phyloP scores from a whole-genome alignment of 768 basidiomycete genomes.

The Lactifluus piperatus region DNA sequence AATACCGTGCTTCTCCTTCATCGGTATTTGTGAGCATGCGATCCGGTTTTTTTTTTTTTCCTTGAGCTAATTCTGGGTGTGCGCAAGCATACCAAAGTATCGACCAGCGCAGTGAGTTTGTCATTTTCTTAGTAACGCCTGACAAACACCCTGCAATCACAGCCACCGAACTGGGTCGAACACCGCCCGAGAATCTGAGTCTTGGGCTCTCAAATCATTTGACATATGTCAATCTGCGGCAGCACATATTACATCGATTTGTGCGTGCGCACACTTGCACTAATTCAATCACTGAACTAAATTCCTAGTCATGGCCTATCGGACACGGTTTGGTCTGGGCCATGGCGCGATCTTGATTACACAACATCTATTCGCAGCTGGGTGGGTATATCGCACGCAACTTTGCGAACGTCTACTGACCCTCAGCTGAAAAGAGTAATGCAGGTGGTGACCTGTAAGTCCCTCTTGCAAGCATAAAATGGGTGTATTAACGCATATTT shows the following conservation, averaged over 20 bases:
- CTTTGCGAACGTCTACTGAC: conserved; percentile 2
- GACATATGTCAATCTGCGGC: conserved; percentile 71
- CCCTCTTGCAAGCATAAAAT: conserved; percentile 6
- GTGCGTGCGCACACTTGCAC: conserved; percentile 29
- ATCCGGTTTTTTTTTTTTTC: neutral
- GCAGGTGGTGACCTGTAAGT: conserved; percentile 66
- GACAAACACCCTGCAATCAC: neutral
- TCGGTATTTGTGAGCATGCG: conserved; percentile 62
- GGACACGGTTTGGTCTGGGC: conserved; percentile 52
- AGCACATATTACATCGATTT: conserved; percentile 55
- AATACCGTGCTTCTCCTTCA: conserved; percentile 64
- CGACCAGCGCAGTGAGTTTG: conserved; percentile 39
- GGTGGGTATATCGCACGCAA: conserved; percentile 37
- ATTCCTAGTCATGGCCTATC: conserved; percentile 46
- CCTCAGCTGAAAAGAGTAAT: conserved; percentile 49
- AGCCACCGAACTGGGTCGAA: conserved; percentile 7
- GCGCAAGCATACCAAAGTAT: conserved; percentile 60
- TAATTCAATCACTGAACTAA: neutral
- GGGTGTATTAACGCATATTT: neutral
- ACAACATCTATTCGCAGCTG: conserved; percentile 60
- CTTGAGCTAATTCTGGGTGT: neutral
- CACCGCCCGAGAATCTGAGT: conserved; percentile 26
- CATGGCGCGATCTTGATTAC: conserved; percentile 57
- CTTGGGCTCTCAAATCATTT: conserved; percentile 54
- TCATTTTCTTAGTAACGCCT: neutral